These are phyloP conservation scores for Larix sibirica DNA, from an alignment of 83 land plant genomes.

Conservation along the genomic window DNA sequence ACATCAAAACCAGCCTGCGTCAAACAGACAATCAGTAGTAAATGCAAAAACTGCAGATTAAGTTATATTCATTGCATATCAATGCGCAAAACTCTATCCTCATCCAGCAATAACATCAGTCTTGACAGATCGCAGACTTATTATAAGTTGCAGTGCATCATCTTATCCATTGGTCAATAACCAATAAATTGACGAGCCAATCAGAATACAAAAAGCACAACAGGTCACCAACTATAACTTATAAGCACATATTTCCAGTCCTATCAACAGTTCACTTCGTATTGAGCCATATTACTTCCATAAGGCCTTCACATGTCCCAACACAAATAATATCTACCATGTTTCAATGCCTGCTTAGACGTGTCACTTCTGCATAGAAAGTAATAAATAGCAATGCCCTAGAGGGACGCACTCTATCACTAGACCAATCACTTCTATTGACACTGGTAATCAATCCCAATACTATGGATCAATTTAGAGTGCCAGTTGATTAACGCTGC, in stretches of 20 bases:
- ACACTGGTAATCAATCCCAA: neutral
- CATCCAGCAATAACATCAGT: neutral
- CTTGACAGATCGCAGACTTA: neutral
- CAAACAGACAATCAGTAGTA: neutral
- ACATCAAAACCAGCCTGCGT: neutral
- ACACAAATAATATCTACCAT: neutral
- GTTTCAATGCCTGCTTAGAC: neutral
- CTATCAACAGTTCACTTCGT: neutral
- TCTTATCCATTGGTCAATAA: neutral
- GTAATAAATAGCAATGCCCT: neutral
- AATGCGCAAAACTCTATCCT: neutral
- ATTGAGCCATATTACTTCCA: neutral
- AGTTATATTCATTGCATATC: neutral
- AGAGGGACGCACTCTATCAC: neutral
- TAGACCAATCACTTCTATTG: neutral
- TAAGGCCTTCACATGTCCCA: neutral
- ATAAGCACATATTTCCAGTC: neutral
- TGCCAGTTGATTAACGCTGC: neutral
- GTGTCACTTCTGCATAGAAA: neutral
- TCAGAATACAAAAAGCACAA: neutral
- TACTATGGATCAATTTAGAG: neutral
- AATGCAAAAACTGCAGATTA: neutral
- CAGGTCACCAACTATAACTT: neutral
- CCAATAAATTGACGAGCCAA: neutral
- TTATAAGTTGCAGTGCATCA: neutral